Percentiles rank a stretch among this genome's conserved stretches.
Conservation (phyloP, 371 early-diverging fungal species). For the Syncephalastrum sp. region DNA sequence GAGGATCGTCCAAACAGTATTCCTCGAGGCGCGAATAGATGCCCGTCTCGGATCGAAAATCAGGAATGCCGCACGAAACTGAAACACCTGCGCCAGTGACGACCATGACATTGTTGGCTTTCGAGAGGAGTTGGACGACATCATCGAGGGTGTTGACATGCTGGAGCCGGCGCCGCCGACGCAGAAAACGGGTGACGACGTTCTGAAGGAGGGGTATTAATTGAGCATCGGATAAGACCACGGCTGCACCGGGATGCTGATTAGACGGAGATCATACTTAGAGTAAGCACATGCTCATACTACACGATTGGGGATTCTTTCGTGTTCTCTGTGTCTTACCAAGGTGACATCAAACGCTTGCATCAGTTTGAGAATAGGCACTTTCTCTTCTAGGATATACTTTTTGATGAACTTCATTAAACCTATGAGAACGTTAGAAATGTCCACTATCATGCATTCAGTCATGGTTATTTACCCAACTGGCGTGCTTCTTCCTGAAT, state of each 20-base stretch:
- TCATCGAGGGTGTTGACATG: constrained; percentile 72
- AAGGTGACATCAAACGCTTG: constrained; percentile 51
- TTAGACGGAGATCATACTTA: not conserved
- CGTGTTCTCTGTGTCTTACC: constrained; percentile 19
- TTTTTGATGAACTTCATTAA: constrained; percentile 57
- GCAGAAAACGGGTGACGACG: constrained; percentile 53
- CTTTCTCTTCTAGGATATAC: constrained; percentile 40
- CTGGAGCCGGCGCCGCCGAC: constrained; percentile 56
- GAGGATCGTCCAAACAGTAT: constrained; percentile 77
- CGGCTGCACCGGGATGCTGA: constrained; percentile 39
- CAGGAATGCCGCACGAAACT: constrained; percentile 97
- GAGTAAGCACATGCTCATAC: not conserved
- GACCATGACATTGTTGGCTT: constrained; percentile 81
- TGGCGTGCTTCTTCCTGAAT: constrained; percentile 35
- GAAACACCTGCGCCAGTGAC: constrained; percentile 94
- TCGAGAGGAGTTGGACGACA: constrained; percentile 64
- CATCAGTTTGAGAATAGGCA: constrained; percentile 52
- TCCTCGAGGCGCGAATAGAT: constrained; percentile 85
- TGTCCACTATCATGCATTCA: not conserved
- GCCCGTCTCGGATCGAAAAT: constrained; percentile 96
- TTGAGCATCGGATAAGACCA: constrained; percentile 38
- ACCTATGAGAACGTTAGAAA: constrained; percentile 8
- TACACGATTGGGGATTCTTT: not conserved
- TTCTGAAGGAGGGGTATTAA: constrained; percentile 51
- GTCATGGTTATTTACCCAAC: constrained; percentile 18